Percentiles rank a stretch among this genome's conserved stretches.
Conservation (phyloP, 2,329 filamentous ascomycete species). For the Colletotrichum coccodes region DNA sequence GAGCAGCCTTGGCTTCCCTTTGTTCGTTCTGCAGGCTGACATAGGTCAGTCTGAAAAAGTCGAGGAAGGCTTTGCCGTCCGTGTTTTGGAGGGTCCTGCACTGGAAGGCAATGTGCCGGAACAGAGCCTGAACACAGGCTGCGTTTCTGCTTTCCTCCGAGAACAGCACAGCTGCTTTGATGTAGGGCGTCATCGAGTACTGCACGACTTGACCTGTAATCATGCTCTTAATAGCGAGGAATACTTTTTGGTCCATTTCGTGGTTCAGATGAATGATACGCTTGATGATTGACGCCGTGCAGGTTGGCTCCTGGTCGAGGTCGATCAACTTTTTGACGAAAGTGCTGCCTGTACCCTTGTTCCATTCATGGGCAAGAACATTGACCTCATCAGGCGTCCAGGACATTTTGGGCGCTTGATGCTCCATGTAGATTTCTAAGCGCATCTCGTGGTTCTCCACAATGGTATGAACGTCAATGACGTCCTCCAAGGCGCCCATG, state of each 20-base stretch:
- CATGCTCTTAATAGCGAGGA: constrained; percentile 61
- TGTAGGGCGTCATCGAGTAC: constrained; percentile 62
- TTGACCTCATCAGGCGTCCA: constrained; percentile 59
- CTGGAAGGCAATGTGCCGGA: constrained; percentile 55
- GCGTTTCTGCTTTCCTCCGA: constrained; percentile 52
- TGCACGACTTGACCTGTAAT: constrained; percentile 62
- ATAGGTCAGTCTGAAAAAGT: constrained; percentile 49
- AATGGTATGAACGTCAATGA: constrained; percentile 46
- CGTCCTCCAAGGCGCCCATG: constrained; percentile 53
- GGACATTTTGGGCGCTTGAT: constrained; percentile 46
- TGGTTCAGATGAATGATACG: constrained; percentile 64
- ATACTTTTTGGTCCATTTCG: constrained; percentile 62
- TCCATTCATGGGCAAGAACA: constrained; percentile 56
- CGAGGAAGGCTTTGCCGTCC: constrained; percentile 61
- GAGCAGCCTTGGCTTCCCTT: constrained; percentile 34
- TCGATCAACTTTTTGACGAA: constrained; percentile 74
- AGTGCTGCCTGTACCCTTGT: constrained; percentile 52
- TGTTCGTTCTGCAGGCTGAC: constrained; percentile 41
- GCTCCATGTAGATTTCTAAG: constrained; percentile 42
- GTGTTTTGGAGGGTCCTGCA: constrained; percentile 54
- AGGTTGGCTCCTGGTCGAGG: constrained; percentile 65
- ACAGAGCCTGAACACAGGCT: constrained; percentile 48
- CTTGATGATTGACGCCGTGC: constrained; percentile 66
- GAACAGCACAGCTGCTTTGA: constrained; percentile 67
- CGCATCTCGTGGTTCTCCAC: constrained; percentile 52